Evolutionary conservation across 2,329 filamentous ascomycete species (phyloP).

Genomic region (Albifimbria verrucaria): DNA sequence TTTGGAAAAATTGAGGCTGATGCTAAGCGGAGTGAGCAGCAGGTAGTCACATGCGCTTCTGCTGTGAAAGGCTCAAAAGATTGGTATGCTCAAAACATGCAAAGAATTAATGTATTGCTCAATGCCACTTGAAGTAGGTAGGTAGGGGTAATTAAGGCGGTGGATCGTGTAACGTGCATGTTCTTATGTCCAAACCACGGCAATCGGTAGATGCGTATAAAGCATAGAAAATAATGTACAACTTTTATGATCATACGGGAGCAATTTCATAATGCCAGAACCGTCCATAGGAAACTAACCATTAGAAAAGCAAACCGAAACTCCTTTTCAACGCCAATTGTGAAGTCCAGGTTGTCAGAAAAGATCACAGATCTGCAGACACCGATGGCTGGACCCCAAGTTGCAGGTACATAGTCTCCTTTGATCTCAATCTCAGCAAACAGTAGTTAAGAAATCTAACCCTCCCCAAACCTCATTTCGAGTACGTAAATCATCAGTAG

Average conservation of each 20-base stretch:
- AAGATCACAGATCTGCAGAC: background rate
- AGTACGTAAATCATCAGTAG: background rate
- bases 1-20: too few species aligned
- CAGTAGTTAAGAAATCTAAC: background rate
- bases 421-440: background rate
- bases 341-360: background rate
- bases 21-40: too few species aligned
- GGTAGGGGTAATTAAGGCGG: too few species aligned
- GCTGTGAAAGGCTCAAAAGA: too few species aligned
- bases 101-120: too few species aligned
- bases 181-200: too few species aligned
- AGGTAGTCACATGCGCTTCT: too few species aligned
- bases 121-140: too few species aligned
- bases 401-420: background rate
- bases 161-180: too few species aligned
- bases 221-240: constrained; percentile 3
- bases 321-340: background rate
- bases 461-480: background rate
- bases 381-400: too few species aligned
- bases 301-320: background rate
- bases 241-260: constrained; percentile 3
- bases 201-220: too few species aligned
- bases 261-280: background rate
- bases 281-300: background rate
- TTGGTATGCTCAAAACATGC: too few species aligned